Percentiles rank a stretch among this genome's conserved stretches.
These are phyloP conservation scores for Xylaria sp. DNA, from an alignment of 2,329 filamentous ascomycete genomes.

Conservation along the genomic window DNA sequence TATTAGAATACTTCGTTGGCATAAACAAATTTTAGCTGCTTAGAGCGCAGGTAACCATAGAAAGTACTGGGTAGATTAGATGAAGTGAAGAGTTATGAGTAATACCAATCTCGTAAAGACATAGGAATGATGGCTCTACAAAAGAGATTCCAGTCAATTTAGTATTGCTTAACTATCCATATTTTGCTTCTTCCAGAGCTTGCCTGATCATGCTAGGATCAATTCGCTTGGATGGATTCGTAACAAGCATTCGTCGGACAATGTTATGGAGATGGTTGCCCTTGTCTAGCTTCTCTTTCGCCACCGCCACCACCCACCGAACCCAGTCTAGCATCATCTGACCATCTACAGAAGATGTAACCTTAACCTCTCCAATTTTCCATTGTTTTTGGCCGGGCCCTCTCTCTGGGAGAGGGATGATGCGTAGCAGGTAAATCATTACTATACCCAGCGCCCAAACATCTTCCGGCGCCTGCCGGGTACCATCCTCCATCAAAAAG, in stretches of 20 bases:
- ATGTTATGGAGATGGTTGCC: neutral
- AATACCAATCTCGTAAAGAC: no score
- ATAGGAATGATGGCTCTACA: no score
- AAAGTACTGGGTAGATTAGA: no score
- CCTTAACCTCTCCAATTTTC: neutral
- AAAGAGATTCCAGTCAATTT: neutral
- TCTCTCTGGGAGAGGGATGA: constrained; percentile 1
- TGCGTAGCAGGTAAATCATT: constrained; percentile 5
- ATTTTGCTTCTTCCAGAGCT: neutral
- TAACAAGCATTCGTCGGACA: neutral
- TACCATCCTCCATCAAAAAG: no score
- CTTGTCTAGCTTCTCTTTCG: neutral
- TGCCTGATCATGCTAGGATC: neutral
- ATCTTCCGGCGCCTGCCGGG: no score
- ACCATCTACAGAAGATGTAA: neutral
- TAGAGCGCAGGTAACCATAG: no score
- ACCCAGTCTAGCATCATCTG: neutral
- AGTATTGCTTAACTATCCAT: neutral
- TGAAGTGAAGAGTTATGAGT: no score
- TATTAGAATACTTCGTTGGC: no score
- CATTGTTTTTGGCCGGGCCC: neutral
- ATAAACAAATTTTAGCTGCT: no score
- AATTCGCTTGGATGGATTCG: neutral
- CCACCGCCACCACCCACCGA: neutral
- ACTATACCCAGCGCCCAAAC: constrained; percentile 15